Conservation (phyloP, 1,284 basidiomycete species). For the Pyrrhoderma noxium region DNA sequence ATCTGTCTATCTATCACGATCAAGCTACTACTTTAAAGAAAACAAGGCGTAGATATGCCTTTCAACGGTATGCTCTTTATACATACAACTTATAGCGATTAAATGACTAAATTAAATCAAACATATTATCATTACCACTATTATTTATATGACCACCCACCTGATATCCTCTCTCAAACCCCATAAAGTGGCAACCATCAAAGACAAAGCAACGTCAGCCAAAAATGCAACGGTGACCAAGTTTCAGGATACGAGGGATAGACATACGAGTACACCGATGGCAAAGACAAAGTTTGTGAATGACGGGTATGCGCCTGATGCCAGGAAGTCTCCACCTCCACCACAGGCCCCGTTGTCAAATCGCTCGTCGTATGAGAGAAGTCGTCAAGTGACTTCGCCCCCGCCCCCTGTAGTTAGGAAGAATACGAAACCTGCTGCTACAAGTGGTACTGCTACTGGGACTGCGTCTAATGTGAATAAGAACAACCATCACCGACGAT, state of each 20-base stretch:
- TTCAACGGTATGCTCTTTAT: no score
- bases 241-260: constrained; percentile 48
- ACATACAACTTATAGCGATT: no score
- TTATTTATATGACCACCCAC: no score
- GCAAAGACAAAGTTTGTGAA: constrained; percentile 43
- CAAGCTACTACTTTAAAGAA: no score
- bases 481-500: background rate
- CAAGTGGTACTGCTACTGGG: background rate
- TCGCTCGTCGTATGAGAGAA: constrained; percentile 15
- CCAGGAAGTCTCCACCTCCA: constrained; percentile 35
- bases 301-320: constrained; percentile 43
- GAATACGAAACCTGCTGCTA: constrained; percentile 7
- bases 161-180: no score
- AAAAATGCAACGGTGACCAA: constrained; percentile 48
- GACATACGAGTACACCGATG: constrained; percentile 47
- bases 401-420: constrained; percentile 8
- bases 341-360: constrained; percentile 37
- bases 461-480: background rate
- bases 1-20: no score
- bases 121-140: no score
- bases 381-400: background rate
- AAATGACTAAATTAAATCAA: no score
- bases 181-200: constrained; percentile 52
- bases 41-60: no score
- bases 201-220: constrained; percentile 52